A percentile compares a stretch with the other conserved stretches of the same genome.
Conservation (phyloP, 2,329 filamentous ascomycete genomes). For the Ophiocordyceps robertsii region DNA sequence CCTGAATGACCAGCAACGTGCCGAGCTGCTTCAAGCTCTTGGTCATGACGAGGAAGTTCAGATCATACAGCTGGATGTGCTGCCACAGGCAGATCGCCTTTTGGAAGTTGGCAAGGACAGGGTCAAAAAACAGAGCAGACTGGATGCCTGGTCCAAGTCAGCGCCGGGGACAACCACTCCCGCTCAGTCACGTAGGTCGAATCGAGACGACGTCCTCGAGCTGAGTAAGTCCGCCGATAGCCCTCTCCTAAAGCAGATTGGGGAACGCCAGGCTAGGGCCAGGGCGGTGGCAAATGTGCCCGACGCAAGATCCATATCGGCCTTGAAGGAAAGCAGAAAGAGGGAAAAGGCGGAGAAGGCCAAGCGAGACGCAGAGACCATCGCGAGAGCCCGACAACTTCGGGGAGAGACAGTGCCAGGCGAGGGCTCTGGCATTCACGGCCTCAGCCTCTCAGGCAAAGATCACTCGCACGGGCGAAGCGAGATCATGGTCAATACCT, state of each 20-base stretch:
- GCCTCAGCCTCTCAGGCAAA: conserved; percentile 61
- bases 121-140: conserved; percentile 41
- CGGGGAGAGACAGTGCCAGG: conserved; percentile 32
- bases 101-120: conserved; percentile 16
- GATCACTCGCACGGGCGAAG: conserved; percentile 57
- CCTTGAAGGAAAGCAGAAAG: conserved; percentile 57
- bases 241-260: conserved; percentile 32
- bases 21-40: conserved; percentile 57
- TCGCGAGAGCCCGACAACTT: conserved; percentile 50
- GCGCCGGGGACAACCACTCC: conserved; percentile 15
- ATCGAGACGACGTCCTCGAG: conserved; percentile 32
- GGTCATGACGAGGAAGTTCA: conserved; percentile 43
- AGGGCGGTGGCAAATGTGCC: conserved; percentile 11
- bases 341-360: conserved; percentile 63
- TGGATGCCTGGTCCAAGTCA: conserved; percentile 50
- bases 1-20: conserved; percentile 68
- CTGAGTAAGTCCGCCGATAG: conserved; percentile 33
- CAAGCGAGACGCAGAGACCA: conserved; percentile 56
- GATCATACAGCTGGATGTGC: conserved; percentile 26
- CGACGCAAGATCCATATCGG: conserved; percentile 23
- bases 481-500: conserved; percentile 83
- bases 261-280: conserved; percentile 19
- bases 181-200: conserved; percentile 16
- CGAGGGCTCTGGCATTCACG: conserved; percentile 65
- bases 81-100: conserved; percentile 10